Base-by-base conservation (phyloP, 1,284 basidiomycete genomes). In the Pascua sp. region DNA sequence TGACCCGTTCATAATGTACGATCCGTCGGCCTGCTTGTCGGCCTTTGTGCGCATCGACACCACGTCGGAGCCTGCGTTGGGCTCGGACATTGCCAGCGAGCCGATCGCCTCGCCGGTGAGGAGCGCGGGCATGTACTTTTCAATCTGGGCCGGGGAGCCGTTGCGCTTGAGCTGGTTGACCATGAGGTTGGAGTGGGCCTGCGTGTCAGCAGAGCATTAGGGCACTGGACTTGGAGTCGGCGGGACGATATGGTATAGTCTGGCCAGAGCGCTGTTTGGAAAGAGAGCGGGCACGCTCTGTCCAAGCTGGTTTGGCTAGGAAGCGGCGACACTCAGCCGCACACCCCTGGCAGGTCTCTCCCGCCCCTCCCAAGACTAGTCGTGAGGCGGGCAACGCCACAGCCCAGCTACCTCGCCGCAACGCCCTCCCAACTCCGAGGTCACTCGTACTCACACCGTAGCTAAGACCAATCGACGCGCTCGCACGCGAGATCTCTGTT, bases 71-170 rank as follows among this genome's bases (percentile, higher is more conserved):
- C 93, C 93, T 61, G 87, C 86, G 15, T 88, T 91, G 1, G 89
- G 83, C 78, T 97, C 93, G 66, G 88, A 91, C 94, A 97, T 97
- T 11, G 93, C 94, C 52, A 97, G 81, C 62, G 88, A 87, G 47
- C 94, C 94, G 38, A 97, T 84, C 73, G 91, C 90, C 71, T 85
- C 53, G 11, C 93, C 94, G 36, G 84, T 81, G 43, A 96, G 80
- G 44, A 97, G 82, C 68, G 89, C 87, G 8, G 89, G 87, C 3
- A 97, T 83, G 76, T 94, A 96, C 77, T 90, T 94, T 49, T 79
- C 76, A 77, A 93, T 93, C 79, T 97, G 94, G 47, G 80, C 83
- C 66, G 60, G 47, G 53, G 90, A 95, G 18, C 92, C 93, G 77
- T 94, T 90, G 47, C 93, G 81, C 59, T 61, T 66, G n/a, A 79